Base-by-base conservation (phyloP, 805 yeast genomes). In the Novakomyces olei region DNA sequence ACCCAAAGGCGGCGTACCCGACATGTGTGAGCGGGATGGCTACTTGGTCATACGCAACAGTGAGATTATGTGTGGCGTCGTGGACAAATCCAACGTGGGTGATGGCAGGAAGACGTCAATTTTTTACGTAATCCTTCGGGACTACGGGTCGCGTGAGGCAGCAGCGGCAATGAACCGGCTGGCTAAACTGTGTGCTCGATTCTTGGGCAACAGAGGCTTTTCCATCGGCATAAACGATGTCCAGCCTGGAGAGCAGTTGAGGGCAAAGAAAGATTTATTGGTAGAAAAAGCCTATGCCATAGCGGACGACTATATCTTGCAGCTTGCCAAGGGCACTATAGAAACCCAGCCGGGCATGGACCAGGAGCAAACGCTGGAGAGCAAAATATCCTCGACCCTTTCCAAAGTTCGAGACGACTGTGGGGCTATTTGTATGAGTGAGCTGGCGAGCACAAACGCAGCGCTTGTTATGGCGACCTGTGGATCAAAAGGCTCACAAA, bases 271-370 rank as follows among this genome's bases (percentile, higher is more conserved):
- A 54, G 95, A 83, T 52, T 62, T 65, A 32, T 67, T 83, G 69
- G 95, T 88, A 31, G 92, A 83, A 51, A 62, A 61, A 41, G 96
- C 98, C 0, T 88, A 88, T 51, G 63, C 65, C 18, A 75, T 77
- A 55, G 81, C 95, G 65, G 94, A 85, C 49, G 88, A 77, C 44
- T 64, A 88, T 40, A 91, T 91, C 59, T 67, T 65, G 35, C 60
- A 66, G 37, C 80, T 67, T 50, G 71, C 74, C 39, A 59, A 69
- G 30, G 98, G 98, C 5, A 78, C 78, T 49, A 65, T 88, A 43
- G 98, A 88, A 52, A 81, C 96, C 2, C 96, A 88, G 51, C 96
- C 99, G 0, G 99, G 99, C 53, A 88, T 98, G 65, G 76, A 88
- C 49, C 96, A 85, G 54, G 99, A 88, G 46, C 94, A 91, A 51